These are phyloP conservation scores for Pharnaceum exiguum DNA, from an alignment of 148 eudicot genomes.

Conservation along the genomic window DNA sequence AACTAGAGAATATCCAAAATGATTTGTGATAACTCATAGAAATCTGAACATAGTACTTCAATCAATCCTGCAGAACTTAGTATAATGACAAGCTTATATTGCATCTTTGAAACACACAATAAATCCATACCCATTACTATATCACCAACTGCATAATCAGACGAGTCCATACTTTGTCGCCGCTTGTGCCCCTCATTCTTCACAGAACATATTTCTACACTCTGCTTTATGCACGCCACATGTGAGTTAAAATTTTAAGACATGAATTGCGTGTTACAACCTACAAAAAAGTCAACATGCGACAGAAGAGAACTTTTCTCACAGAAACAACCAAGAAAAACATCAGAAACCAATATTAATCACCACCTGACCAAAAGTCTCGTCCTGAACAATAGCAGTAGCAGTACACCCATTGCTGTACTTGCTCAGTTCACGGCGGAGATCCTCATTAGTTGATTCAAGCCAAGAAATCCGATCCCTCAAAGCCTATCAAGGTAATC, in stretches of 20 bases:
- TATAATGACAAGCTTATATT: background rate
- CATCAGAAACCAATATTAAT: background rate
- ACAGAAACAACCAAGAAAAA: background rate
- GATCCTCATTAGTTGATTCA: constrained; percentile 84
- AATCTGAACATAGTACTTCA: too few species aligned
- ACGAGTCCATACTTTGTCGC: constrained; percentile 86
- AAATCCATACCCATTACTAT: constrained; percentile 46
- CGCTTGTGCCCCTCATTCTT: constrained; percentile 80
- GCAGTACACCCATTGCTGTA: constrained; percentile 55
- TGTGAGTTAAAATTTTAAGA: background rate
- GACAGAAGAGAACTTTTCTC: background rate
- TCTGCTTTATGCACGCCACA: constrained; percentile 30
- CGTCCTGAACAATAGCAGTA: constrained; percentile 38
- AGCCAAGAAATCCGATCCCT: constrained; percentile 89
- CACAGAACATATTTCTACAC: constrained; percentile 36
- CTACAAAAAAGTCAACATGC: background rate
- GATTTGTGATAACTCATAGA: too few species aligned
- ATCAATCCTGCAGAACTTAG: too few species aligned
- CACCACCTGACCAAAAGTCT: constrained; percentile 49
- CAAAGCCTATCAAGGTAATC: constrained; percentile 40
- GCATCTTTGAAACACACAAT: background rate
- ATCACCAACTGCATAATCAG: constrained; percentile 83
- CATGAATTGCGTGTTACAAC: background rate
- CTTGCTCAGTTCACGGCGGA: constrained; percentile 67
- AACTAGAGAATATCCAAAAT: too few species aligned